These are phyloP conservation scores for Lodderomyces margitis DNA, from an alignment of 1,139 yeast species.

Conservation along the genomic window DNA sequence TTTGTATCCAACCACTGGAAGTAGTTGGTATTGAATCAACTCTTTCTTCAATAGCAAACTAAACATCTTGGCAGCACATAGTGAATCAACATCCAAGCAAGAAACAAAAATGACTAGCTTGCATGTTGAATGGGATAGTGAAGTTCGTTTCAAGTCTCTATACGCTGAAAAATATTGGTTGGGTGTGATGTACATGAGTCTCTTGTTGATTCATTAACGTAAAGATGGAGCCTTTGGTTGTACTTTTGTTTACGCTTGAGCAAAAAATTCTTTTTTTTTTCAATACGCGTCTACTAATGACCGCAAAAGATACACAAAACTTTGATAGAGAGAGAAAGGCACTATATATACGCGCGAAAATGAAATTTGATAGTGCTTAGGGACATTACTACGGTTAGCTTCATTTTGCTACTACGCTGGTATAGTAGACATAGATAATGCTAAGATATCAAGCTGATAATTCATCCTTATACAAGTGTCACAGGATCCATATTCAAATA, in stretches of 20 bases:
- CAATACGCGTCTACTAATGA: neutral
- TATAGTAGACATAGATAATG: too few relatives aligned
- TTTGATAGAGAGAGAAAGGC: neutral
- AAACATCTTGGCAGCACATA: conserved; percentile 83
- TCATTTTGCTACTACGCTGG: too few relatives aligned
- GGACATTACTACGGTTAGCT: too few relatives aligned
- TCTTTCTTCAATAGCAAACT: conserved; percentile 72
- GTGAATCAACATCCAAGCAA: conserved; percentile 85
- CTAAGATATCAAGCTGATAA: too few relatives aligned
- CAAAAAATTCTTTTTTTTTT: neutral
- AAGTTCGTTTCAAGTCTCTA: conserved; percentile 56
- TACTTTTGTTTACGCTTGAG: too few relatives aligned
- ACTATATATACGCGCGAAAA: neutral
- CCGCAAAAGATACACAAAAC: neutral
- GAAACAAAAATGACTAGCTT: conserved; percentile 86
- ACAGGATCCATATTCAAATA: too few relatives aligned
- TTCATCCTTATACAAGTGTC: too few relatives aligned
- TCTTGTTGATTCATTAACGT: neutral
- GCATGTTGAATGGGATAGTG: conserved; percentile 86
- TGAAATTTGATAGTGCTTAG: too few relatives aligned
- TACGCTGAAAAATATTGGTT: conserved; percentile 58
- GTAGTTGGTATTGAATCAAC: conserved; percentile 79
- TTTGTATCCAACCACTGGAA: conserved; percentile 92
- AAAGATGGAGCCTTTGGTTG: too few relatives aligned
- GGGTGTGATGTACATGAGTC: conserved; percentile 61